Conservation (phyloP, 192 early-diverging fungal species). For the Entomortierella lignicola region DNA sequence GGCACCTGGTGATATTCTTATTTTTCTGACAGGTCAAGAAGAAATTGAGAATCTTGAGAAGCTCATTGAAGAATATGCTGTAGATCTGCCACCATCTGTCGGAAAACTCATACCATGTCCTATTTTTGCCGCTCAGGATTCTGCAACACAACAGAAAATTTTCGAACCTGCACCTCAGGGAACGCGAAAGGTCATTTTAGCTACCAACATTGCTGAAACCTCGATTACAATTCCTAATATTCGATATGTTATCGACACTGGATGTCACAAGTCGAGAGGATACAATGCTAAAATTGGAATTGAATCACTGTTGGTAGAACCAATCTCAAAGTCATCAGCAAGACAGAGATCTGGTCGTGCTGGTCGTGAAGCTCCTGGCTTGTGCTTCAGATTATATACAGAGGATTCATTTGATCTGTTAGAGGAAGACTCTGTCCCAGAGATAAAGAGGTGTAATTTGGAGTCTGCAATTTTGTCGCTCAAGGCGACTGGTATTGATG, state of each 20-base stretch:
- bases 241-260: constrained; percentile 94
- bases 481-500: constrained; percentile 91
- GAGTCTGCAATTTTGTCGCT: constrained; percentile 86
- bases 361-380: constrained; percentile 94
- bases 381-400: constrained; percentile 94
- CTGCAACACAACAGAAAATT: constrained; percentile 87
- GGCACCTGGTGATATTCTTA: constrained; percentile 89
- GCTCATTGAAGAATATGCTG: constrained; percentile 79
- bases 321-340: constrained; percentile 92
- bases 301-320: constrained; percentile 87
- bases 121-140: constrained; percentile 92
- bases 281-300: constrained; percentile 92
- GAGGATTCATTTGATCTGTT: constrained; percentile 82
- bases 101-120: constrained; percentile 82
- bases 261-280: constrained; percentile 90
- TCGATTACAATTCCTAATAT: constrained; percentile 96
- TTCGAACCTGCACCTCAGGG: constrained; percentile 89
- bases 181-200: constrained; percentile 91
- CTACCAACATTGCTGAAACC: constrained; percentile 99
- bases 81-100: constrained; percentile 65
- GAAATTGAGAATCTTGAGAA: constrained; percentile 93
- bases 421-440: constrained; percentile 85
- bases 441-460: constrained; percentile 95
- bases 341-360: constrained; percentile 93
- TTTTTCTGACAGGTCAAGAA: constrained; percentile 95